These are phyloP conservation scores for Gonium pectorale DNA, from an alignment of 139 green algal genomes.

Conservation along the genomic window DNA sequence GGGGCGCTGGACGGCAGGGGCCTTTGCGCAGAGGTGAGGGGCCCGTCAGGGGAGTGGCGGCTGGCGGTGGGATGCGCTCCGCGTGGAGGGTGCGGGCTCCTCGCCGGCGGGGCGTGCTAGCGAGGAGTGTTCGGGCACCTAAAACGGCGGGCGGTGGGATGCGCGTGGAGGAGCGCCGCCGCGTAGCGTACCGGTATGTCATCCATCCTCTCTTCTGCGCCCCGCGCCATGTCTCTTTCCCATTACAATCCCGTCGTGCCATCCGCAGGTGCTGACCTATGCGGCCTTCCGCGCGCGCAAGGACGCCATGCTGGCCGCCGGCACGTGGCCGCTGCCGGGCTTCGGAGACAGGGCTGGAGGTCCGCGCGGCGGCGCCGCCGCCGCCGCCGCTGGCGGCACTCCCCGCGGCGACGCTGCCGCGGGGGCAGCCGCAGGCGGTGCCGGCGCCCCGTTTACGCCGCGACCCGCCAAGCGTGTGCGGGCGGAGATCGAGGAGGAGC, in stretches of 20 bases:
- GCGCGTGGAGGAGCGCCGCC: neutral
- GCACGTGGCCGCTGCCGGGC: constrained; percentile 14
- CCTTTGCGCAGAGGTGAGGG: neutral
- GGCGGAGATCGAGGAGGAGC: neutral
- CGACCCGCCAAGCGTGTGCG: neutral
- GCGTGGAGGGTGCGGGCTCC: neutral
- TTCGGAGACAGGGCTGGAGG: too few relatives aligned
- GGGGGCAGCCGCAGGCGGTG: too few relatives aligned
- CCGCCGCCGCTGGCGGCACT: neutral
- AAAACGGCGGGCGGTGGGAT: neutral
- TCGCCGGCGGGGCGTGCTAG: too few relatives aligned
- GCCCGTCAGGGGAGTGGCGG: neutral
- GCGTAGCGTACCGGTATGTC: neutral
- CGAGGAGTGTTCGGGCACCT: too few relatives aligned
- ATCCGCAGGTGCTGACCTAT: constrained; percentile 6
- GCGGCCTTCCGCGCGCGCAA: constrained; percentile 11
- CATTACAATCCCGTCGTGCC: neutral
- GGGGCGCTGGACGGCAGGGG: neutral
- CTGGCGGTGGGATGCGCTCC: neutral
- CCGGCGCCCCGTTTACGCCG: too few relatives aligned
- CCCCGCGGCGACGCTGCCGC: neutral
- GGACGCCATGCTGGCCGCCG: constrained; percentile 5
- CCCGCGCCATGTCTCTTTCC: neutral
- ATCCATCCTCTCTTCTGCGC: neutral
- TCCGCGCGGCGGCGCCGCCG: neutral